These are phyloP conservation scores for Talaromyces adpressus DNA, from an alignment of 495 filamentous ascomycete genomes.

Conservation along the genomic window DNA sequence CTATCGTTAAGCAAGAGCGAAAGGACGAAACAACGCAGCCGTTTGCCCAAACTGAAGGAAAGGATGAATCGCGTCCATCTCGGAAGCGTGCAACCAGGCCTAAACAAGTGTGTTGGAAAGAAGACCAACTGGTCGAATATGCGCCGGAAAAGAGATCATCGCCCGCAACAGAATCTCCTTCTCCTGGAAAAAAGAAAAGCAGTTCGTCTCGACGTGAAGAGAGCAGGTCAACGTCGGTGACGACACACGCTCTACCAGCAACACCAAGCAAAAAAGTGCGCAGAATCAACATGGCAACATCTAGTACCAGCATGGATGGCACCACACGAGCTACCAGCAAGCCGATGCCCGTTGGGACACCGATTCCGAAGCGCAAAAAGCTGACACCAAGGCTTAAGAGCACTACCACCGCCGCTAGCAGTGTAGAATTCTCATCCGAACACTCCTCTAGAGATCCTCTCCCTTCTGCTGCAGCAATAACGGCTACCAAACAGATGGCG, in stretches of 20 bases:
- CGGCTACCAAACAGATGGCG: background rate
- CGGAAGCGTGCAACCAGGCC: background rate
- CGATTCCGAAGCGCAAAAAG: constrained; percentile 31
- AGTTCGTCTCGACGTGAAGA: constrained; percentile 1
- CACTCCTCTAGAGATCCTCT: constrained; percentile 15
- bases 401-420: constrained; percentile 10
- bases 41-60: background rate
- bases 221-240: background rate
- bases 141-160: constrained; percentile 18
- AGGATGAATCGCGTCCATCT: background rate
- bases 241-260: constrained; percentile 2
- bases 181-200: background rate
- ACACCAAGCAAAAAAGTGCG: constrained; percentile 9
- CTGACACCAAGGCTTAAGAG: constrained; percentile 23
- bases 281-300: constrained; percentile 11
- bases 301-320: constrained; percentile 8
- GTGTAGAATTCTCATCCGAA: constrained; percentile 7
- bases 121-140: constrained; percentile 30
- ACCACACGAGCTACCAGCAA: background rate
- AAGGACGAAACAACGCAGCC: background rate
- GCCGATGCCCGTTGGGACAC: constrained; percentile 15
- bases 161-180: background rate
- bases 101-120: constrained; percentile 39
- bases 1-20: constrained; percentile 25
- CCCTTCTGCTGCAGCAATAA: background rate